phyloP scores from a whole-genome alignment of 805 yeast genomes.

The Kodamaea hsintzibuensis region DNA sequence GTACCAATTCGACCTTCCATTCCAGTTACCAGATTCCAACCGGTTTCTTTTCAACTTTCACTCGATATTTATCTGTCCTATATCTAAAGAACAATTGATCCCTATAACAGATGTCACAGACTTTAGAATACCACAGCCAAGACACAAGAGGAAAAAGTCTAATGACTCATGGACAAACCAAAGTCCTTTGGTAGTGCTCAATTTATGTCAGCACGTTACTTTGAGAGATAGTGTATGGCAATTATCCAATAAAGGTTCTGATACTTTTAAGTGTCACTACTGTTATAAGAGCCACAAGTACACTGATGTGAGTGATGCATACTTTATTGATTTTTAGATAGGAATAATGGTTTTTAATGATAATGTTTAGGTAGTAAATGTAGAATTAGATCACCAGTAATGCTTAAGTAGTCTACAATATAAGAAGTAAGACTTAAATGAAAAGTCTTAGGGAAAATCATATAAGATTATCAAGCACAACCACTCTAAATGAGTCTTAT shows the following conservation, averaged over 20 bases:
- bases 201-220: constrained; percentile 44
- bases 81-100: constrained; percentile 42
- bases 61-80: constrained; percentile 48
- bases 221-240: constrained; percentile 44
- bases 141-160: constrained; percentile 18
- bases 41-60: constrained; percentile 42
- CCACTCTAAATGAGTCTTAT: no score
- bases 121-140: constrained; percentile 2
- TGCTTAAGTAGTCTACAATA: no score
- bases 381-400: no score
- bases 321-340: constrained; percentile 35
- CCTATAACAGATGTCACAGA: constrained; percentile 27
- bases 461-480: no score
- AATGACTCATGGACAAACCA: constrained; percentile 12
- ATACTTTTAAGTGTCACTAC: constrained; percentile 45
- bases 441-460: no score
- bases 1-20: constrained; percentile 37
- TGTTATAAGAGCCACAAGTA: constrained; percentile 45
- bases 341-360: neutral
- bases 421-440: no score
- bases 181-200: constrained; percentile 44
- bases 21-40: constrained; percentile 41
- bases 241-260: constrained; percentile 38
- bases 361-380: no score
- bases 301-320: constrained; percentile 40